phyloP scores from a whole-genome alignment of 805 yeast species.

The Vanderwaltozyma tropicalis region DNA sequence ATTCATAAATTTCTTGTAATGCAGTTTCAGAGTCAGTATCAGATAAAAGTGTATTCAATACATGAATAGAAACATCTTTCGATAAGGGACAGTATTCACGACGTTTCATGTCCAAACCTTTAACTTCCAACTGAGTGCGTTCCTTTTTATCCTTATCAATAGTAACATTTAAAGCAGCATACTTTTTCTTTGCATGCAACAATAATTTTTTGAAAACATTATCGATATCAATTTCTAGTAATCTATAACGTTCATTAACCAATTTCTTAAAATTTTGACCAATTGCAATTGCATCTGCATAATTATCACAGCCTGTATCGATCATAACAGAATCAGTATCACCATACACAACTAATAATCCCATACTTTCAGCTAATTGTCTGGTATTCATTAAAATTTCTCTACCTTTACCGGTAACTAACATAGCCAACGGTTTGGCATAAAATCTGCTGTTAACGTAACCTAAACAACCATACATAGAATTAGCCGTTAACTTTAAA shows the following conservation, averaged over 20 bases:
- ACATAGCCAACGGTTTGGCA: constrained; percentile 91
- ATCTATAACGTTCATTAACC: constrained; percentile 80
- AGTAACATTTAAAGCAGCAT: constrained; percentile 76
- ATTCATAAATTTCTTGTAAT: constrained; percentile 56
- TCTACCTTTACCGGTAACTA: constrained; percentile 90
- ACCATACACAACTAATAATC: constrained; percentile 85
- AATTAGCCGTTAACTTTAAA: constrained; percentile 89
- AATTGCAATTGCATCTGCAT: constrained; percentile 63
- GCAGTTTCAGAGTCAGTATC: constrained; percentile 72
- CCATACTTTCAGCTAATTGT: constrained; percentile 78
- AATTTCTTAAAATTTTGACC: constrained; percentile 76
- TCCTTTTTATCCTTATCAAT: constrained; percentile 45
- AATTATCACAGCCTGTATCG: constrained; percentile 68
- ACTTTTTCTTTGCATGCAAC: constrained; percentile 91
- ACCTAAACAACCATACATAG: constrained; percentile 99
- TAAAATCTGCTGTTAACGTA: constrained; percentile 84
- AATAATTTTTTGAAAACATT: constrained; percentile 78
- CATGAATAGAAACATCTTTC: constrained; percentile 72
- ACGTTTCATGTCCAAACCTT: constrained; percentile 93
- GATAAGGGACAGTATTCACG: constrained; percentile 93
- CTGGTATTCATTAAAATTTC: constrained; percentile 89
- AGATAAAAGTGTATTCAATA: constrained; percentile 59
- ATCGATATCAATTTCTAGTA: constrained; percentile 90
- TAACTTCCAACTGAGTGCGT: constrained; percentile 63
- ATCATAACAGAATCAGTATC: constrained; percentile 99